phyloP scores from a whole-genome alignment of 2,329 filamentous ascomycete genomes.

The Penicillium sp. region DNA sequence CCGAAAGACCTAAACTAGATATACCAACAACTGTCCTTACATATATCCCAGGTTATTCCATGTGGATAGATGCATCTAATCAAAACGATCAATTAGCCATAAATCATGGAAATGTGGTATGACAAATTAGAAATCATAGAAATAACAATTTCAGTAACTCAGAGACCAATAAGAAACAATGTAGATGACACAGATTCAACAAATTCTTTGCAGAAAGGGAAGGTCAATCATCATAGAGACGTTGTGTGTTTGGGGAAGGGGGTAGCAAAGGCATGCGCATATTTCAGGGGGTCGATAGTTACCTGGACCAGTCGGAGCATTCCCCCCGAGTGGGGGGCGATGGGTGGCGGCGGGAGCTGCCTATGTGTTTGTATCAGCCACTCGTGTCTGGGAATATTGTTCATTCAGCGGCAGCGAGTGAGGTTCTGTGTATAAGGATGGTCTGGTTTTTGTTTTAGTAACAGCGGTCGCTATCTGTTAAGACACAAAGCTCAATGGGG shows the following conservation, averaged over 20 bases:
- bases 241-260: background rate
- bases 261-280: background rate
- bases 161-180: slow-evolving; percentile 22
- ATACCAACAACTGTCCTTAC: background rate
- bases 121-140: background rate
- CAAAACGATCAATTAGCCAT: slow-evolving; percentile 2
- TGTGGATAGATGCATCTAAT: background rate
- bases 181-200: slow-evolving; percentile 19
- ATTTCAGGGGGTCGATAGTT: background rate
- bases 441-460: background rate
- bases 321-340: background rate
- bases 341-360: background rate
- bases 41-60: background rate
- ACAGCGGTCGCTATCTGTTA: background rate
- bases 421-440: background rate
- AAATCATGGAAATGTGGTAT: background rate
- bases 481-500: background rate
- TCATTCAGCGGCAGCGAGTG: background rate
- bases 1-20: background rate
- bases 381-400: background rate
- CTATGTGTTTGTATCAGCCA: background rate
- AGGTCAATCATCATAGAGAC: slow-evolving; percentile 19
- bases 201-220: slow-evolving; percentile 20
- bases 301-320: slow-evolving; percentile 9
- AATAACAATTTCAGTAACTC: slow-evolving; percentile 7